phyloP scores from a whole-genome alignment of 2,329 filamentous ascomycete species.

The Penicillium brasilianum region DNA sequence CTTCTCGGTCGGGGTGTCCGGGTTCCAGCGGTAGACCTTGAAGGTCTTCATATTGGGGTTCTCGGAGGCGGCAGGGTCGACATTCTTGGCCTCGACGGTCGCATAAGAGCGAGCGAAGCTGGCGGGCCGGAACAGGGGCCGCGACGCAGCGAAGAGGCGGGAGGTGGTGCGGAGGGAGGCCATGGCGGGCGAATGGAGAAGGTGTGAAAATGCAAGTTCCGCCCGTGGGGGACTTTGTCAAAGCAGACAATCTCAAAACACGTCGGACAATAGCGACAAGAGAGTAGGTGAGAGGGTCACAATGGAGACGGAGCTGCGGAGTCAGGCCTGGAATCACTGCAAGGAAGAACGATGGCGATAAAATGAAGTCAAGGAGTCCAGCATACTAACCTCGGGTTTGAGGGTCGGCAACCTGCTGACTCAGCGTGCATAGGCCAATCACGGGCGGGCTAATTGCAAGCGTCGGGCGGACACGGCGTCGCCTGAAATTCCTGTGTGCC shows the following conservation, averaged over 20 bases:
- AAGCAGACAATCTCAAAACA: constrained; percentile 16
- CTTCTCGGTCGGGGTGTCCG: constrained; percentile 89
- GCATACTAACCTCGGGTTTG: constrained; percentile 45
- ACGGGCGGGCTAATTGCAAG: constrained; percentile 42
- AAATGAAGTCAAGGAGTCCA: constrained; percentile 38
- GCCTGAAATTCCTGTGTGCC: constrained; percentile 3
- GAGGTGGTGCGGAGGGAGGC: constrained; percentile 56
- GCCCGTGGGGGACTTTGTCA: constrained; percentile 7
- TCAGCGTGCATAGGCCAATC: constrained; percentile 39
- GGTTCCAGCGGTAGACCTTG: constrained; percentile 99
- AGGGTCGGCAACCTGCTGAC: constrained; percentile 39
- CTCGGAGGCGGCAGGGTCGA: constrained; percentile 62
- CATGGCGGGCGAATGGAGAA: constrained; percentile 42
- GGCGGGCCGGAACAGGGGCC: constrained; percentile 50
- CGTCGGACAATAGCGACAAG: constrained; percentile 7
- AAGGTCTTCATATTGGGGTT: constrained; percentile 83
- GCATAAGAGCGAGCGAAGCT: constrained; percentile 53
- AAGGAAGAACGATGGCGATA: constrained; percentile 23
- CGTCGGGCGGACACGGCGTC: constrained; percentile 46
- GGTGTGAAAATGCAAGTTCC: constrained; percentile 16
- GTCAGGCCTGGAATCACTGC: constrained; percentile 20
- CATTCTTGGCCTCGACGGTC: constrained; percentile 60
- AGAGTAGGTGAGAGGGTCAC: constrained; percentile 28
- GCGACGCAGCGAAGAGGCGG: constrained; percentile 50
- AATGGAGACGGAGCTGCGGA: constrained; percentile 24